phyloP scores from a whole-genome alignment of 495 filamentous ascomycete genomes.

The Patellaria atrata region DNA sequence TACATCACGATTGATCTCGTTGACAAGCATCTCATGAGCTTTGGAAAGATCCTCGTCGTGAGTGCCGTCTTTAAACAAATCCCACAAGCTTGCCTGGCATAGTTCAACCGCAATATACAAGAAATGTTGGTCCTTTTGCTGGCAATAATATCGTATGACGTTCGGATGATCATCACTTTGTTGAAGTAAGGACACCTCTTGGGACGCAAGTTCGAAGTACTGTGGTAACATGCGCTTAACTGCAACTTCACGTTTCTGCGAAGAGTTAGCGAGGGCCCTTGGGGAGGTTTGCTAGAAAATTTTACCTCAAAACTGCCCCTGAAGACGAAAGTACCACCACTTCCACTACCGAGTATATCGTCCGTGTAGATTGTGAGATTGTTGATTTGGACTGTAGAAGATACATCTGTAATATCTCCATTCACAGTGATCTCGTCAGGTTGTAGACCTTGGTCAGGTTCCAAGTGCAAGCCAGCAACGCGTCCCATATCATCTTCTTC shows the following conservation, averaged over 20 bases:
- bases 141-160: conserved; percentile 90
- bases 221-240: conserved; percentile 93
- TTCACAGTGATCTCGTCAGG: conserved; percentile 18
- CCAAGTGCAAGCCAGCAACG: conserved; percentile 17
- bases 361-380: conserved; percentile 28
- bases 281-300: background rate
- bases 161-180: conserved; percentile 94
- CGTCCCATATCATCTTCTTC: conserved; percentile 32
- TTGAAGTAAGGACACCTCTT: conserved; percentile 77
- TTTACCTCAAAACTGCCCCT: conserved; percentile 28
- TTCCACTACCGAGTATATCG: conserved; percentile 28
- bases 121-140: conserved; percentile 77
- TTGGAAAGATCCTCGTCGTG: conserved; percentile 17
- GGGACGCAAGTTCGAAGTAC: conserved; percentile 88
- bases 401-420: conserved; percentile 16
- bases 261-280: background rate
- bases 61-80: conserved; percentile 49
- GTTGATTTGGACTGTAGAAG: conserved; percentile 23
- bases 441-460: conserved; percentile 17
- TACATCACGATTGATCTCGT: conserved; percentile 36
- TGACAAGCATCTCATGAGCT: conserved; percentile 34
- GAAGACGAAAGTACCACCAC: conserved; percentile 30
- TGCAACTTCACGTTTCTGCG: conserved; percentile 71
- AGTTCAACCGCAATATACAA: conserved; percentile 92
- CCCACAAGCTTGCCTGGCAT: conserved; percentile 86